Percentiles rank a stretch among this genome's conserved stretches.
These are phyloP conservation scores for Colletotrichum sp. DNA, from an alignment of 2,329 filamentous ascomycete genomes.

Conservation along the genomic window DNA sequence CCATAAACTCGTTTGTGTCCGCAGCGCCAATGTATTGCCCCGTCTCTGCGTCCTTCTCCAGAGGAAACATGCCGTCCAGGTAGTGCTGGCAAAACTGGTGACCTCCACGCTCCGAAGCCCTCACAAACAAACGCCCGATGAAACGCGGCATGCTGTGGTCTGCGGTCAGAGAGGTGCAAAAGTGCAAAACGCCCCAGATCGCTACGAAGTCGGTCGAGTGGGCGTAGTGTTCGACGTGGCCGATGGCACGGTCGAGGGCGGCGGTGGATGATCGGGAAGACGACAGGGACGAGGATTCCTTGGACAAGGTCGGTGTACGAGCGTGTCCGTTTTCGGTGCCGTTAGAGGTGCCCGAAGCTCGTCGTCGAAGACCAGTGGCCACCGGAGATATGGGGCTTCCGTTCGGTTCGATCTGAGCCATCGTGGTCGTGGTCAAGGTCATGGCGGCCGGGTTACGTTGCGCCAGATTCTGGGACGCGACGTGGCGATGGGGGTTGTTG, in stretches of 20 bases:
- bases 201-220: constrained; percentile 78
- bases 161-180: constrained; percentile 36
- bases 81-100: constrained; percentile 68
- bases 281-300: constrained; percentile 32
- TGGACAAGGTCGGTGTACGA: constrained; percentile 6
- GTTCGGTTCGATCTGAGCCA: not conserved
- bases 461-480: constrained; percentile 41
- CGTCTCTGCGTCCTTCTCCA: constrained; percentile 46
- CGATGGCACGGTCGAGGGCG: constrained; percentile 59
- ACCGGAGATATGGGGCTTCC: constrained; percentile 15
- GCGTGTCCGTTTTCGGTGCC: not conserved
- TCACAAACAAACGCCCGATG: constrained; percentile 62
- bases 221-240: constrained; percentile 81
- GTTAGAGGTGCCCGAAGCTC: not conserved
- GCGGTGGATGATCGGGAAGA: constrained; percentile 40
- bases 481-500: constrained; percentile 65
- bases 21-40: constrained; percentile 47
- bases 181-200: constrained; percentile 76
- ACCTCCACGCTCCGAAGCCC: constrained; percentile 43
- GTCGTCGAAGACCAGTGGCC: not conserved
- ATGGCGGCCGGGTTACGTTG: constrained; percentile 39
- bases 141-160: constrained; percentile 61
- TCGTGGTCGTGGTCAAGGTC: constrained; percentile 15
- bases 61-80: constrained; percentile 66
- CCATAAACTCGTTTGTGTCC: constrained; percentile 65